Conservation (phyloP, 2,329 filamentous ascomycete genomes). For the Juglanconis juglandina region DNA sequence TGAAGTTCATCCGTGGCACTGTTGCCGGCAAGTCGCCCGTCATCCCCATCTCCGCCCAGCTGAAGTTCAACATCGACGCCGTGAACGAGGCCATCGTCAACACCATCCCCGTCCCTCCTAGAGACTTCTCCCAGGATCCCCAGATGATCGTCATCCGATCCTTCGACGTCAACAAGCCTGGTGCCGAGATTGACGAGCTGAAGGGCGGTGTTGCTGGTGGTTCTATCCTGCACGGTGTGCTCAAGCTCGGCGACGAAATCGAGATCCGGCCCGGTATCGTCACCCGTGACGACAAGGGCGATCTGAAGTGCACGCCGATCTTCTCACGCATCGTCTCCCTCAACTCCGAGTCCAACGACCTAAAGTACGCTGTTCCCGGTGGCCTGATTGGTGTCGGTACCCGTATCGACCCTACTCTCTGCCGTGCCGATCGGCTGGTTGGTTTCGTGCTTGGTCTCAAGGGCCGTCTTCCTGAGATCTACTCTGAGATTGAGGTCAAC, state of each 20-base stretch:
- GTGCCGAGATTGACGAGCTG: constrained; percentile 95
- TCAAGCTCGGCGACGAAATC: constrained; percentile 97
- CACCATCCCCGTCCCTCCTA: constrained; percentile 85
- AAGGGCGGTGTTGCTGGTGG: constrained; percentile 99
- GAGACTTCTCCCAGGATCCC: constrained; percentile 87
- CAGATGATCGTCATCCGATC: constrained; percentile 99
- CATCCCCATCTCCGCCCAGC: constrained; percentile 93
- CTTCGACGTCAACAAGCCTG: constrained; percentile 99
- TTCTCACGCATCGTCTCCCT: constrained; percentile 92
- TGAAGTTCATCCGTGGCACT: constrained; percentile 97
- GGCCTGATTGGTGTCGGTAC: constrained; percentile 98
- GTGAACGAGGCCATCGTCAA: constrained; percentile 95
- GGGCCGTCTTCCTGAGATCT: constrained; percentile 91
- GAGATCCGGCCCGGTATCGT: constrained; percentile 99
- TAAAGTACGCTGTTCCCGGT: constrained; percentile 97
- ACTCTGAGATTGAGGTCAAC: constrained; percentile 98
- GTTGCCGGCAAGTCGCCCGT: constrained; percentile 93
- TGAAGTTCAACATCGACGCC: constrained; percentile 99
- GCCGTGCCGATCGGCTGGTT: constrained; percentile 97
- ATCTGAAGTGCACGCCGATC: constrained; percentile 94
- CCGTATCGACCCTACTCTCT: constrained; percentile 93
- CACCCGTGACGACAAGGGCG: constrained; percentile 87
- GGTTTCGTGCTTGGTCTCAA: constrained; percentile 96
- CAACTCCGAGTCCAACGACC: constrained; percentile 95
- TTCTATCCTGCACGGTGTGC: constrained; percentile 89